Evolutionary conservation across 768 basidiomycete genomes (phyloP).

Genomic region (Lentinula sp.): DNA sequence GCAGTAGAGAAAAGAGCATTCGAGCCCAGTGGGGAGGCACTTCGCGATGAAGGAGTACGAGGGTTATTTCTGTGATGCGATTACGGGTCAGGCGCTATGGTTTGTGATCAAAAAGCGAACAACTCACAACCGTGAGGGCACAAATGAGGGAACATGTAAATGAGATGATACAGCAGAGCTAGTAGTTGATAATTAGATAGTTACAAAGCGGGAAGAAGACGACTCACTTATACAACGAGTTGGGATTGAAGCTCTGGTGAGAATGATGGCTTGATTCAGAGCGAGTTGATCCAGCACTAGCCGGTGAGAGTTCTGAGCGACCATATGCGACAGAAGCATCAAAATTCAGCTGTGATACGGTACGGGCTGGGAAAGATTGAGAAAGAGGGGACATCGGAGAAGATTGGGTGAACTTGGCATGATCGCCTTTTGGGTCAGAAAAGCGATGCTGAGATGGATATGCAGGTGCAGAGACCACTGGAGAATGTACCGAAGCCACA

Average conservation of each 20-base stretch:
- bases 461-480: neutral
- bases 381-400: neutral
- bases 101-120: neutral
- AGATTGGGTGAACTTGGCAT: neutral
- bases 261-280: neutral
- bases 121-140: neutral
- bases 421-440: neutral
- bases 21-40: neutral
- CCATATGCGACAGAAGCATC: constrained; percentile 3
- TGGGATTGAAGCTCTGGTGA: neutral
- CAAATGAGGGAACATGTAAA: neutral
- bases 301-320: neutral
- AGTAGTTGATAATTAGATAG: neutral
- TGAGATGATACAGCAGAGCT: constrained; percentile 5
- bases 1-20: neutral
- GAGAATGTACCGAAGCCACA: neutral
- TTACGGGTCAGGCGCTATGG: neutral
- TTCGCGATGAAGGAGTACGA: neutral
- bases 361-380: neutral
- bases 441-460: neutral
- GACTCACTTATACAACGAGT: constrained; percentile 3
- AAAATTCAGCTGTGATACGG: neutral
- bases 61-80: neutral
- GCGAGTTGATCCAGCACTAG: neutral
- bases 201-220: too few species aligned